Conservation (phyloP, 2,329 filamentous ascomycete genomes). For the Dothideomycetes sp. region DNA sequence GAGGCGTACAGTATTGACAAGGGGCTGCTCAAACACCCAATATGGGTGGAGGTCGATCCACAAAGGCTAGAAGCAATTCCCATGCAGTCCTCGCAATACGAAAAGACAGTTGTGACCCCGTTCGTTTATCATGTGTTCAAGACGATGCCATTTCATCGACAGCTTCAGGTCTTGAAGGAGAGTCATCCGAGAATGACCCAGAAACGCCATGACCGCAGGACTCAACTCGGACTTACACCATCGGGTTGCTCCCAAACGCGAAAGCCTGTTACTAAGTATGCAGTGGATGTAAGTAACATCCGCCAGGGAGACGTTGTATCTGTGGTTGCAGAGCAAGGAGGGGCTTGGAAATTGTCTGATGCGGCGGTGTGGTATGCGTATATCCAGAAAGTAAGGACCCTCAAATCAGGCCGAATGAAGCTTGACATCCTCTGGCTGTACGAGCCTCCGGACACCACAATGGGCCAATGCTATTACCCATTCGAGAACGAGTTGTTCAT, state of each 20-base stretch:
- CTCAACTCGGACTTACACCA: constrained; percentile 21
- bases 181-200: constrained; percentile 22
- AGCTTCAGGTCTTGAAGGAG: constrained; percentile 33
- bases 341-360: constrained; percentile 47
- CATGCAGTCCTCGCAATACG: constrained; percentile 7
- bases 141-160: constrained; percentile 49
- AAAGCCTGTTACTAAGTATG: no score
- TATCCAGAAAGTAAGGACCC: constrained; percentile 48
- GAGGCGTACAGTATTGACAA: constrained; percentile 48
- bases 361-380: constrained; percentile 59
- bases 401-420: constrained; percentile 28
- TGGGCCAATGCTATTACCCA: constrained; percentile 58
- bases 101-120: constrained; percentile 58
- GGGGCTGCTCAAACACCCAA: constrained; percentile 21
- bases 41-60: constrained; percentile 31
- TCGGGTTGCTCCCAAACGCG: neutral
- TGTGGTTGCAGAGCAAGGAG: constrained; percentile 38
- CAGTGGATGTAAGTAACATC: constrained; percentile 20
- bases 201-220: constrained; percentile 5
- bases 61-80: constrained; percentile 24
- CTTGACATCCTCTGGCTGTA: constrained; percentile 70
- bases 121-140: constrained; percentile 58
- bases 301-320: constrained; percentile 42
- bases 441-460: constrained; percentile 59
- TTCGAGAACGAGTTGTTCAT: constrained; percentile 66